Percentiles rank a stretch among this genome's conserved stretches.
Conservation (phyloP, 495 filamentous ascomycete species). For the Parmelia sp. region DNA sequence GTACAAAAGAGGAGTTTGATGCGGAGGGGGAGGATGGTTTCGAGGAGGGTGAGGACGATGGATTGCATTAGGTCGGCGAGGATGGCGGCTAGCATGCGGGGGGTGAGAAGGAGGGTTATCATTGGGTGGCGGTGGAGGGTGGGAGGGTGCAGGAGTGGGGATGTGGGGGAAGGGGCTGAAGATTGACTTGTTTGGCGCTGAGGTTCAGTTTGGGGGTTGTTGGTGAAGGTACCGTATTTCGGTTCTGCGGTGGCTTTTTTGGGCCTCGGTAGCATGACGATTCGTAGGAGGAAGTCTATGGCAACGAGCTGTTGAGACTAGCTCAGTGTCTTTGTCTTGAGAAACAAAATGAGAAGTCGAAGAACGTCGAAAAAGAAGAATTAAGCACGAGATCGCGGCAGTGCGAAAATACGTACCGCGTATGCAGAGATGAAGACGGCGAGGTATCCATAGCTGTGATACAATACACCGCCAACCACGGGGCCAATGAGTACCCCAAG, state of each 20-base stretch:
- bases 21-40: conserved; percentile 49
- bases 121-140: conserved; percentile 7
- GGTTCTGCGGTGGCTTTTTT: not conserved
- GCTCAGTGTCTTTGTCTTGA: not conserved
- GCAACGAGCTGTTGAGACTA: not conserved
- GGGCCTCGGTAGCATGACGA: conserved; percentile 4
- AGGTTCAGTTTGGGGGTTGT: not conserved
- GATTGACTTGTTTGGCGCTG: not conserved
- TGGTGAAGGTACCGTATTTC: conserved; percentile 2
- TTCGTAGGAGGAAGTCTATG: conserved; percentile 12
- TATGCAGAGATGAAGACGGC: conserved; percentile 52
- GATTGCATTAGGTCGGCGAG: conserved; percentile 40
- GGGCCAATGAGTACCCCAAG: conserved; percentile 50
- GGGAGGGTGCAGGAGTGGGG: not conserved
- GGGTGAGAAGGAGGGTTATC: conserved; percentile 13
- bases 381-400: no score
- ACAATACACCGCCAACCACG: conserved; percentile 45
- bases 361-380: accelerated
- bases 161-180: not conserved
- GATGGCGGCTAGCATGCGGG: conserved; percentile 22
- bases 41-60: conserved; percentile 47
- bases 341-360: not conserved
- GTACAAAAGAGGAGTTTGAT: conserved; percentile 50
- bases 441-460: conserved; percentile 39
- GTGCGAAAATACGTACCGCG: conserved; percentile 22